Conservation (phyloP, 2,329 filamentous ascomycete species). For the Botrytis pseudocinerea region DNA sequence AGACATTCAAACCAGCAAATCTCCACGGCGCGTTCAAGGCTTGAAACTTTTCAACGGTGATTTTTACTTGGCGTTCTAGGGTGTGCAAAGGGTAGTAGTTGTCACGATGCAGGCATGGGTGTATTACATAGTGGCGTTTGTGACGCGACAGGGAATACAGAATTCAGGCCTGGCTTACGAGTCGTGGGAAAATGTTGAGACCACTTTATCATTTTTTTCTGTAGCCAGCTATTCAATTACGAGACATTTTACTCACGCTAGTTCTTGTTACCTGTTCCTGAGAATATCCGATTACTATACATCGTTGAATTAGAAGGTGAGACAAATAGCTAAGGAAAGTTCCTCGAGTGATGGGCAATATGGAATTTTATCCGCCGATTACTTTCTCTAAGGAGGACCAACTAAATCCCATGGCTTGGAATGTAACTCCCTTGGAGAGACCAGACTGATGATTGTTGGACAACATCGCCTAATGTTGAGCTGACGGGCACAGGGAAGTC, state of each 20-base stretch:
- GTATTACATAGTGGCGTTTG: slow-evolving; percentile 19
- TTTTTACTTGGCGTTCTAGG: slow-evolving; percentile 7
- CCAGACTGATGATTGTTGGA: background rate
- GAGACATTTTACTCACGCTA: background rate
- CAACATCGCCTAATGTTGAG: slow-evolving; percentile 1
- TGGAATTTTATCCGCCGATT: background rate
- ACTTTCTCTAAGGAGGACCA: slow-evolving; percentile 5
- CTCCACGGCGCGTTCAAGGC: slow-evolving; percentile 24
- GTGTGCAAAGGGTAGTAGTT: slow-evolving; percentile 2
- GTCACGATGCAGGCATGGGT: slow-evolving; percentile 5
- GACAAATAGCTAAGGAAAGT: slow-evolving; percentile 1
- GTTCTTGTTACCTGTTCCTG: background rate
- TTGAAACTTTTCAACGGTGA: background rate
- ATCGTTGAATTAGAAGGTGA: background rate
- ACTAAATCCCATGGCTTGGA: slow-evolving; percentile 10
- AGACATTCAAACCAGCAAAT: slow-evolving; percentile 23
- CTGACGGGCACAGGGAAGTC: background rate
- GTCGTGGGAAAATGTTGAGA: slow-evolving; percentile 7
- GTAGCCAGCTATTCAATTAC: slow-evolving; percentile 10
- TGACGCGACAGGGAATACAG: background rate
- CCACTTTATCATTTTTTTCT: slow-evolving; percentile 13
- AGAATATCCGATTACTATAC: background rate
- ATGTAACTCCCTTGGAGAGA: slow-evolving; percentile 3
- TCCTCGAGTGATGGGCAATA: background rate
- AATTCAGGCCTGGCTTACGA: background rate